Base-by-base conservation (phyloP, 2,329 filamentous ascomycete species). In the Botrytis elliptica region DNA sequence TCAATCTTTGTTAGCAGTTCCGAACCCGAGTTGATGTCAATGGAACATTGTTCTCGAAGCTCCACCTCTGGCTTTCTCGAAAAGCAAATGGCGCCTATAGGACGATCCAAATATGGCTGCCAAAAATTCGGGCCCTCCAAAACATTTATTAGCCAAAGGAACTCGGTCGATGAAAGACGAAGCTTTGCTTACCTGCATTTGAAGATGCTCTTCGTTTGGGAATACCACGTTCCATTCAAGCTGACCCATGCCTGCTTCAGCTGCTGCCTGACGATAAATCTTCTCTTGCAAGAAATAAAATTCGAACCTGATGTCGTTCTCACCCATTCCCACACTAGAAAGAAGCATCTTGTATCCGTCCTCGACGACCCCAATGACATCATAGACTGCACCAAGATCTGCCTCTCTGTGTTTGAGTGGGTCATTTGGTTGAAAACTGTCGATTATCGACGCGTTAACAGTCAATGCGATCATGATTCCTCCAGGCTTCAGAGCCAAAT, bases 241-340 rank as follows among this genome's bases (percentile, higher is more conserved):
- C 14, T 9, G n/a, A 70, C 38, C n/a, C 46, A 70, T 40, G 12
- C 67, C 52, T 25, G 67, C 67, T 22, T 42, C 38, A 40, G 22
- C 25, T 46, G 67, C 67, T 70, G 67, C 67, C 44, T 60, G 59
- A 25, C 36, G 44, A 25, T 70, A 60, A 14, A 70, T 38, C 12
- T 60, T 52, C 52, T 70, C 55, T 29, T 38, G 46, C 52, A 70
- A 44, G 38, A 57, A 70, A 60, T 70, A 70, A 20, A 44, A 70
- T 25, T 70, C 67, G n/a, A 33, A 70, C 20, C 46, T 33, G 4
- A 70, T 33, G 16, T 33, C 18, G 5, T 52, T 52, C 67, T 60
- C 52, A 9, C 38, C 36, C 25, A 14, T 14, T 52, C 22, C 22
- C 25, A 52, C 49, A 25, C 49, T 52, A n/a, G 20, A 42, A 60